These are phyloP conservation scores for Thymus mandschuricus DNA, from an alignment of 257 asterid species.

Conservation along the genomic window DNA sequence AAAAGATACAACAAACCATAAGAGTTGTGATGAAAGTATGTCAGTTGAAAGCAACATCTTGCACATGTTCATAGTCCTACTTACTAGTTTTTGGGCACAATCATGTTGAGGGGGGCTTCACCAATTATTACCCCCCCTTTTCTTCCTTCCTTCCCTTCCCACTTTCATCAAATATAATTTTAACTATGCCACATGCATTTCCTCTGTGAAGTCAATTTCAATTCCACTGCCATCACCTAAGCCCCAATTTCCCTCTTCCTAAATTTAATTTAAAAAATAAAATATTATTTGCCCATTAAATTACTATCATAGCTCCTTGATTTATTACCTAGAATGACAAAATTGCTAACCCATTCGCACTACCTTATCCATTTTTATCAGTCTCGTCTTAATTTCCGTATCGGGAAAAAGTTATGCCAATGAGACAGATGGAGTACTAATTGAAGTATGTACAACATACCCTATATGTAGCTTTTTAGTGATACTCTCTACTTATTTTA, in stretches of 20 bases:
- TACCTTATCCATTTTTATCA: too few relatives aligned
- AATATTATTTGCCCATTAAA: neutral
- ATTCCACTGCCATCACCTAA: conserved; percentile 27
- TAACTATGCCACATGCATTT: conserved; percentile 45
- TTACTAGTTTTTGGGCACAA: conserved; percentile 40
- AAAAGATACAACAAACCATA: conserved; percentile 43
- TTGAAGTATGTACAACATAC: neutral
- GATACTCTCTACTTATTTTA: neutral
- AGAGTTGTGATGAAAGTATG: conserved; percentile 38
- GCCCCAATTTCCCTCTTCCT: neutral
- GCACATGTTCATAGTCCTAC: conserved; percentile 51
- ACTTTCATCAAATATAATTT: conserved; percentile 16
- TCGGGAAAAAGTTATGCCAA: too few relatives aligned
- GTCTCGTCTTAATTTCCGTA: too few relatives aligned
- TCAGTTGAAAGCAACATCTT: conserved; percentile 52
- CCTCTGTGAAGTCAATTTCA: conserved; percentile 40
- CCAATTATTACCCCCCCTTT: conserved; percentile 37
- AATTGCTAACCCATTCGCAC: too few relatives aligned
- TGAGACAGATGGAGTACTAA: too few relatives aligned
- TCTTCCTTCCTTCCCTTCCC: neutral
- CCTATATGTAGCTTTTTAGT: neutral
- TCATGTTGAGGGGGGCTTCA: conserved; percentile 36
- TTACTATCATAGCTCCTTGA: neutral
- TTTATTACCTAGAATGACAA: neutral
- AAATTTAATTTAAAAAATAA: neutral